Evolutionary conservation across 495 filamentous ascomycete genomes (phyloP), one percentile per base, ranked within the genome.

Genomic region (Podospora appendiculata): DNA sequence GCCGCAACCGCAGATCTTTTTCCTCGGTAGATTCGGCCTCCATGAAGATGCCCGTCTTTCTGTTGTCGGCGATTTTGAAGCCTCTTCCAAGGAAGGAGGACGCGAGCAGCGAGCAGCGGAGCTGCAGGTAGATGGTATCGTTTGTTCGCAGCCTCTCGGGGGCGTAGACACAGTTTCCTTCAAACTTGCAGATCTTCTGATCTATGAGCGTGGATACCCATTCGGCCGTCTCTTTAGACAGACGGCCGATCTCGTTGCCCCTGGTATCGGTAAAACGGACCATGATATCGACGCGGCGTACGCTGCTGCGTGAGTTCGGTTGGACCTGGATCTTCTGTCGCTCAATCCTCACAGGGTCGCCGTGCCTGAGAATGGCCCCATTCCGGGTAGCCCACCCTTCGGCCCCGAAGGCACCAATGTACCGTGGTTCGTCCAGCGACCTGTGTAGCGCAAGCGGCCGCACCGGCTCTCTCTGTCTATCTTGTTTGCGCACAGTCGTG

Each of bases 131-230:
- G 40, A 97, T 79, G 0, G 91, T 97, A 63, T 98, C 93, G 63
- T 95, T 95, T 41, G 90, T 90, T 44, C 89, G 79, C 8, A 96
- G 57, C 51, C 77, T 74, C 53, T 97, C 94, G 3, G 90, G 90
- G 0, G 85, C 88, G 65, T 84, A 96, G n/a, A 98, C 89, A 58
- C 89, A 95, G 35, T 78, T 79, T 0, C 88, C 94, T 59, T 93
- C 89, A 57, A 98, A 92, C 11, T 71, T 79, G 69, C 90, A 96
- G 12, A 96, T 79, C 32, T 86, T 87, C 63, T 96, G 93, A 58
- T 98, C 93, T 47, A 98, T 83, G 55, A 98, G 68, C 0, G 90
- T 85, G 16, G 91, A 95, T 9, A 98, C 86, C 90, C 94, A 98
- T 47, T 84, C 81, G n/a, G 93, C 90, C 11, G 80, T 85, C 38